Percentiles rank a stretch among this genome's conserved stretches.
phyloP scores from a whole-genome alignment of 345 rosid genomes.

The Euphorbia pulcherrima region DNA sequence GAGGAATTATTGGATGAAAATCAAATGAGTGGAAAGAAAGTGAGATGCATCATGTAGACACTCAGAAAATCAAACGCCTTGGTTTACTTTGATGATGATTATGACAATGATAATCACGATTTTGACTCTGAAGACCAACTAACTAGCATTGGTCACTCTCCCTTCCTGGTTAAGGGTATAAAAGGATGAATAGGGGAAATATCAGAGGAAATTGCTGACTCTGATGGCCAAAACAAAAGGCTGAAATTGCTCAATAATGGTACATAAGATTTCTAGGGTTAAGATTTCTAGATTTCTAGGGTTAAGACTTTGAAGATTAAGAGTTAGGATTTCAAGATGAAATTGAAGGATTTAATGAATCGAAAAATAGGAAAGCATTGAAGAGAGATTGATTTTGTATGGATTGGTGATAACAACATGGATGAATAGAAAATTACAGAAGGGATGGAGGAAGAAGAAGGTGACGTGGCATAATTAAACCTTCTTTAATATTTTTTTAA shows the following conservation, averaged over 20 bases:
- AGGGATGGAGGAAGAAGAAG: too few species aligned
- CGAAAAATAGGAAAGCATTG: too few species aligned
- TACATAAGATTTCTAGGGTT: constrained; percentile 7
- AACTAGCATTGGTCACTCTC: constrained; percentile 26
- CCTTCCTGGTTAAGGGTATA: constrained; percentile 3
- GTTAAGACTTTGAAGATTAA: too few species aligned
- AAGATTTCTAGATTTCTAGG: too few species aligned
- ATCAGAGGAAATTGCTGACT: constrained; percentile 51
- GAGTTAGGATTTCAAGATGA: too few species aligned
- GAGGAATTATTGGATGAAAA: constrained; percentile 38
- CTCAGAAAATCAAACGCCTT: constrained; percentile 26
- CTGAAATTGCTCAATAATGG: constrained; percentile 19
- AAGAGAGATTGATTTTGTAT: too few species aligned
- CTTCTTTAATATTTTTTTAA: too few species aligned
- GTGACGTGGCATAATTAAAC: too few species aligned
- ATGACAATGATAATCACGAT: constrained; percentile 3
- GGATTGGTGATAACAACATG: too few species aligned
- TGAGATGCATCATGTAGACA: constrained; percentile 26
- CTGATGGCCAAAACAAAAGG: constrained; percentile 53
- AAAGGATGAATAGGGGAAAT: constrained; percentile 14
- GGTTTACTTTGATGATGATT: constrained; percentile 31
- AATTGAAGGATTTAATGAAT: too few species aligned
- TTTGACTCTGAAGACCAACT: background rate
- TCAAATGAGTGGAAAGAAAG: constrained; percentile 32
- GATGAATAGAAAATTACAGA: too few species aligned